phyloP scores from a whole-genome alignment of 352 stramenopile species.

The Elongisporangium anandrum region DNA sequence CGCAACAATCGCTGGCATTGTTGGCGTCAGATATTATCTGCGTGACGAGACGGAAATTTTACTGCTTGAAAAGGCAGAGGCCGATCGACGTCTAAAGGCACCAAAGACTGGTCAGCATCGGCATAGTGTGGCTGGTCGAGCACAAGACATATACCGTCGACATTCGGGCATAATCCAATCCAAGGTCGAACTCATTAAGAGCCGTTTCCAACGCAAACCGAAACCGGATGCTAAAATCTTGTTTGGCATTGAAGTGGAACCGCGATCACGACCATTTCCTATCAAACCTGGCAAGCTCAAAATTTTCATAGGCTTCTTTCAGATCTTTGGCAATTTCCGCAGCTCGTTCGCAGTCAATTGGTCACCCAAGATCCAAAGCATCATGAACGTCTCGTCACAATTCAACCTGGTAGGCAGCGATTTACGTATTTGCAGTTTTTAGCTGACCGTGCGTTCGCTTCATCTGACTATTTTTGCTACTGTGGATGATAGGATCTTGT shows the following conservation, averaged over 20 bases:
- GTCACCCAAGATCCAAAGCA: slow-evolving; percentile 40
- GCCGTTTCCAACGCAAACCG: slow-evolving; percentile 16
- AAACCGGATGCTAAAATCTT: slow-evolving; percentile 29
- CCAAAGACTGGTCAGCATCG: slow-evolving; percentile 9
- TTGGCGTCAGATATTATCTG: slow-evolving; percentile 41
- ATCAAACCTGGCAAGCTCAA: slow-evolving; percentile 73
- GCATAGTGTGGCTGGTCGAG: slow-evolving; percentile 16
- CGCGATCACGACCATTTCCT: slow-evolving; percentile 31
- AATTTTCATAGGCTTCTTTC: slow-evolving; percentile 79
- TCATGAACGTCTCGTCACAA: slow-evolving; percentile 65
- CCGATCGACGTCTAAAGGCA: slow-evolving; percentile 42
- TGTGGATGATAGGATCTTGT: slow-evolving; percentile 51
- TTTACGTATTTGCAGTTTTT: background rate
- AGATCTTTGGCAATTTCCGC: slow-evolving; percentile 79
- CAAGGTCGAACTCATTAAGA: slow-evolving; percentile 24
- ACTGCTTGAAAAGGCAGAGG: slow-evolving; percentile 54
- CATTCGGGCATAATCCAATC: slow-evolving; percentile 14
- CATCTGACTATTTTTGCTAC: background rate
- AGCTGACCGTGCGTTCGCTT: background rate
- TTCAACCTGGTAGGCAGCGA: slow-evolving; percentile 58
- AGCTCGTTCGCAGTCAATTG: slow-evolving; percentile 67
- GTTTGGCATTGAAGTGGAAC: slow-evolving; percentile 58
- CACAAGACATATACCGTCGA: slow-evolving; percentile 17
- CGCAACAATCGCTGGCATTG: slow-evolving; percentile 22
- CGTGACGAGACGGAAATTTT: slow-evolving; percentile 57